These are phyloP conservation scores for Sindora glabra DNA, from an alignment of 306 rosid genomes.

Conservation along the genomic window DNA sequence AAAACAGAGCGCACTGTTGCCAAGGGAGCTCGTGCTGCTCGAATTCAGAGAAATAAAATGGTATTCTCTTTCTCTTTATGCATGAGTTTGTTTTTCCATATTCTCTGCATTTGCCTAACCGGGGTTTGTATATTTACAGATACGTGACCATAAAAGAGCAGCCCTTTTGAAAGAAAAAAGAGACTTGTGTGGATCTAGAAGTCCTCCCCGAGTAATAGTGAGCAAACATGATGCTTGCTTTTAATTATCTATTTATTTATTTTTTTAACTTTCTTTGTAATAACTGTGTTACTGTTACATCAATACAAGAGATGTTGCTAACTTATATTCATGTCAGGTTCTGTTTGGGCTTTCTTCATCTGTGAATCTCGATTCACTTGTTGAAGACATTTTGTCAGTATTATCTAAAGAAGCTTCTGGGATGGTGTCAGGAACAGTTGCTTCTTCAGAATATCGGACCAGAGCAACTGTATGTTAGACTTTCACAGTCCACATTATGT, in stretches of 20 bases:
- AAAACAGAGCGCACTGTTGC: slow-evolving; percentile 50
- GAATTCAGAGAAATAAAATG: slow-evolving; percentile 77
- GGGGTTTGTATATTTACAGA: slow-evolving; percentile 28
- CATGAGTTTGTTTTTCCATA: background rate
- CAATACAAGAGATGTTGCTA: background rate
- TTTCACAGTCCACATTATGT: background rate
- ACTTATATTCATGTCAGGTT: slow-evolving; percentile 41
- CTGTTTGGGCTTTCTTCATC: slow-evolving; percentile 70
- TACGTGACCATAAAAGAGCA: slow-evolving; percentile 69
- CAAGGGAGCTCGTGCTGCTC: slow-evolving; percentile 72
- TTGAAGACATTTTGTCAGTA: slow-evolving; percentile 52
- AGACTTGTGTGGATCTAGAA: slow-evolving; percentile 59
- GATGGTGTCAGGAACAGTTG: slow-evolving; percentile 44
- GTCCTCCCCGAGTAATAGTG: slow-evolving; percentile 89
- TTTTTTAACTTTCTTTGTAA: too few species aligned
- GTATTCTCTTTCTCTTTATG: slow-evolving; percentile 18
- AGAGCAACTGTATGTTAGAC: slow-evolving; percentile 51
- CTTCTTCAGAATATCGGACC: slow-evolving; percentile 71
- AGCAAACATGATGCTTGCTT: slow-evolving; percentile 14
- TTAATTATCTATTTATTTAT: background rate
- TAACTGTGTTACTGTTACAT: background rate
- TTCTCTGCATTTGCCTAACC: background rate
- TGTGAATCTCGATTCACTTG: slow-evolving; percentile 52
- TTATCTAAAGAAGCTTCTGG: slow-evolving; percentile 35
- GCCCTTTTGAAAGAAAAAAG: slow-evolving; percentile 80